Base-by-base conservation (phyloP, 306 rosid species). In the Glycine latifolia region DNA sequence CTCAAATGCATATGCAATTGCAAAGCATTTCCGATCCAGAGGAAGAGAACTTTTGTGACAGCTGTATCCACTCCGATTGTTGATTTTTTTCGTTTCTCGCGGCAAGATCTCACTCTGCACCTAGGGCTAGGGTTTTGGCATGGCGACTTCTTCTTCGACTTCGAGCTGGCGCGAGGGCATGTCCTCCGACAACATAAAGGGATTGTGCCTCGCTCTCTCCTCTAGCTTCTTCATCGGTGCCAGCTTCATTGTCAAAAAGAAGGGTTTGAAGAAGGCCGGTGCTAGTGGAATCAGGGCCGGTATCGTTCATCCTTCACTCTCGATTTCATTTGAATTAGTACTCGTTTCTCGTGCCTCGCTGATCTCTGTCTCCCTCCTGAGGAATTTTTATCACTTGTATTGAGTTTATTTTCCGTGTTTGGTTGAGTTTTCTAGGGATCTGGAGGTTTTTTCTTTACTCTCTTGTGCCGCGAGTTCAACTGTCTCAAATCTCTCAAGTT, bases 191-290 rank as follows among this genome's bases (percentile, higher is more conserved):
- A 94, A 94, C 61, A 43, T 94, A 3, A 94, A 92, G 59, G 98
- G 98, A 50, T 75, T 94, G 37, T 75, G 86, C 53, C 95, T 94
- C 39, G 98, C 90, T 77, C 91, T 94, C 15, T 94, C 98, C 0
- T 94, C 98, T 0, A 94, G 98, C 83, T 76, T 94, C 61, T 94
- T 94, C 73, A 94, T 94, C 58, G 98, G 98, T 17, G 95, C 93
- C 37, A 92, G 97, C 66, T 94, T 94, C 87, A 94, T 94, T 77
- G 97, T 94, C 37, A 94, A 94, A 72, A 94, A 94, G 78, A 94
- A 94, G 86, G 98, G 98, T 7, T 84, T 92, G 88, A 92, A 94
- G 90, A 94, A 83, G 77, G 98, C 98, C n/a, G 98, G 92, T 20
- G 93, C 98, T 47, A 86, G 92, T 47, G 98, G 98, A 79, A 49